Percentiles rank a stretch among this genome's conserved stretches.
phyloP scores from a whole-genome alignment of 768 basidiomycete species.

The Hericium coralloides region DNA sequence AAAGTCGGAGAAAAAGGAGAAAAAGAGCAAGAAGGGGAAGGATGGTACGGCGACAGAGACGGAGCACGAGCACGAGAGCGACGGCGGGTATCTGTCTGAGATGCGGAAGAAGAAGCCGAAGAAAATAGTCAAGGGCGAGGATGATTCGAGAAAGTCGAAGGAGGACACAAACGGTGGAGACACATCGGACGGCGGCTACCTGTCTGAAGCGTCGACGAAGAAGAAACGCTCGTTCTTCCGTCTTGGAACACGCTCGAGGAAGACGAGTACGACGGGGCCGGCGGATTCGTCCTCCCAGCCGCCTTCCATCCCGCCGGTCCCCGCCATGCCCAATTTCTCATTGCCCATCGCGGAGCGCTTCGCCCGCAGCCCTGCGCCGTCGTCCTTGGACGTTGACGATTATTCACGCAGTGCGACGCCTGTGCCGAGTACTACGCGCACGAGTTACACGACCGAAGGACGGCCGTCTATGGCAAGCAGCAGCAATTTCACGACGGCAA shows the following conservation, averaged over 20 bases:
- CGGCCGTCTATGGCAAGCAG: not conserved
- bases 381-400: not conserved
- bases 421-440: not conserved
- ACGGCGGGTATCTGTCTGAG: constrained; percentile 20
- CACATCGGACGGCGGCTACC: constrained; percentile 21
- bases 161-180: constrained; percentile 6
- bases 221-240: constrained; percentile 21
- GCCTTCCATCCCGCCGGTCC: constrained; percentile 7
- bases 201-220: constrained; percentile 22
- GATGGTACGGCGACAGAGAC: no score
- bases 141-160: not conserved
- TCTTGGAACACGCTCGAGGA: constrained; percentile 1
- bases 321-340: constrained; percentile 2
- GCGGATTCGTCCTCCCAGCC: not conserved
- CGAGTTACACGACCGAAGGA: not conserved
- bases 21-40: constrained; percentile 8
- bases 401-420: not conserved
- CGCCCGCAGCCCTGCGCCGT: not conserved
- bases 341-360: constrained; percentile 3
- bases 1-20: constrained; percentile 19
- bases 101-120: constrained; percentile 9
- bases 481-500: not conserved
- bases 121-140: constrained; percentile 6
- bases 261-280: not conserved
- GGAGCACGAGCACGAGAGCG: constrained; percentile 17